Percentiles rank a stretch among this genome's conserved stretches.
Conservation (phyloP, 2,329 filamentous ascomycete genomes). For the Leptographium wingfieldii region DNA sequence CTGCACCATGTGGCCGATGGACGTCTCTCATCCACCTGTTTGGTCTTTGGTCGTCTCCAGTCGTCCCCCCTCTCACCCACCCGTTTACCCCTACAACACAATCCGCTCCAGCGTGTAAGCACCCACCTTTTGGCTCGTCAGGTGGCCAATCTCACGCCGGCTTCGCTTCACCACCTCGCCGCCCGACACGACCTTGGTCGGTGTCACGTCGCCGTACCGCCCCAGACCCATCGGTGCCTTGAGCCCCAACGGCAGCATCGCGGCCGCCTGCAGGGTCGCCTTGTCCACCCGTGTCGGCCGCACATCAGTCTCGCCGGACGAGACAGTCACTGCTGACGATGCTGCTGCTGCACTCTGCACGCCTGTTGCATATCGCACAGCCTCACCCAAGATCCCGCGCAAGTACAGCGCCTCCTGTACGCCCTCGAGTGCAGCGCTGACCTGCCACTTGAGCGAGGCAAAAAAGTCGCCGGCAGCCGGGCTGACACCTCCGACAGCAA, state of each 20-base stretch:
- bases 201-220: conserved; percentile 19
- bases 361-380: conserved; percentile 43
- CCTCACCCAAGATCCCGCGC: conserved; percentile 51
- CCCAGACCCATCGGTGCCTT: conserved; percentile 29
- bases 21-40: too few species aligned
- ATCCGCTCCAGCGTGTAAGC: conserved; percentile 77
- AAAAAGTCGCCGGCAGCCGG: conserved; percentile 42
- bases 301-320: background rate
- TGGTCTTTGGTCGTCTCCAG: too few species aligned
- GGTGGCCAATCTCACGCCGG: conserved; percentile 59
- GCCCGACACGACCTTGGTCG: conserved; percentile 48
- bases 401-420: conserved; percentile 57
- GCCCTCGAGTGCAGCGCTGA: conserved; percentile 58
- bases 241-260: conserved; percentile 58
- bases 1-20: too few species aligned
- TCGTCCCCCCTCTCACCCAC: too few species aligned
- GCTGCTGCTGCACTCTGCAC: conserved; percentile 39
- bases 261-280: background rate
- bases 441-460: conserved; percentile 51
- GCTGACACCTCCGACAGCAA: background rate
- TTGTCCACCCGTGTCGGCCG: conserved; percentile 22
- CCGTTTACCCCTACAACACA: conserved; percentile 33
- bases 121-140: conserved; percentile 68
- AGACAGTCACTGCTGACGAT: conserved; percentile 47
- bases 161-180: conserved; percentile 61